Evolutionary conservation across 441 rosid species (phyloP), one percentile per base, ranked within the genome.

Genomic region (Melianthus villosus): DNA sequence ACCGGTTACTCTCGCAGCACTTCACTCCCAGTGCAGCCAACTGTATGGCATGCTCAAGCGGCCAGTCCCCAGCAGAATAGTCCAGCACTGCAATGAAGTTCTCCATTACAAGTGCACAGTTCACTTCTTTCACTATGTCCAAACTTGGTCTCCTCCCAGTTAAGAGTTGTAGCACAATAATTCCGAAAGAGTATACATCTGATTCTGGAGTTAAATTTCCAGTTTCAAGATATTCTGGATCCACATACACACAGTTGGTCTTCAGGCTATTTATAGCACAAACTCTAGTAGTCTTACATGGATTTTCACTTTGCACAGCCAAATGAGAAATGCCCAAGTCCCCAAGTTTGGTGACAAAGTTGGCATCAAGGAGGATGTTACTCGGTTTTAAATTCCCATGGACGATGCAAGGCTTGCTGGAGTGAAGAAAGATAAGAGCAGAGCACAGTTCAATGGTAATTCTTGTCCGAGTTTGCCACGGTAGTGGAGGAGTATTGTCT

Each of bases 301-400:
- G 11, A n/a, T 38, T 6, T 50, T 54, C 64, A 32, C 50, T 54
- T 9, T 33, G 58, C 1, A 76, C 60, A 34, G 70, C 42, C 51
- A 79, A 65, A 56, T 50, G 64, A 42, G 48, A 67, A 41, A 76
- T 55, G 47, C 93, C 94, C 18, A 71, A 68, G 56, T 73, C 82
- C 8, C 52, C 56, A 16, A 82, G 62, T 61, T 80, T 82, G 66
- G 77, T 50, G 22, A 70, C 72, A 25, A 67, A 68, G 51, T 78
- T 75, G 30, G 76, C 37, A 60, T 80, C 91, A 13, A 83, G 75
- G 42, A 87, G 91, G 48, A 87, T 52, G 51, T 82, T 87, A 40
- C 89, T 73, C 16, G 87, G 77, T 54, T 72, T 83, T 51, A 87
- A 63, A 53, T 73, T 75, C 28, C 94, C 93, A 50, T 87, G 94